Conservation (phyloP, 169 alveolate genomes). For the Theileria orientalis region DNA sequence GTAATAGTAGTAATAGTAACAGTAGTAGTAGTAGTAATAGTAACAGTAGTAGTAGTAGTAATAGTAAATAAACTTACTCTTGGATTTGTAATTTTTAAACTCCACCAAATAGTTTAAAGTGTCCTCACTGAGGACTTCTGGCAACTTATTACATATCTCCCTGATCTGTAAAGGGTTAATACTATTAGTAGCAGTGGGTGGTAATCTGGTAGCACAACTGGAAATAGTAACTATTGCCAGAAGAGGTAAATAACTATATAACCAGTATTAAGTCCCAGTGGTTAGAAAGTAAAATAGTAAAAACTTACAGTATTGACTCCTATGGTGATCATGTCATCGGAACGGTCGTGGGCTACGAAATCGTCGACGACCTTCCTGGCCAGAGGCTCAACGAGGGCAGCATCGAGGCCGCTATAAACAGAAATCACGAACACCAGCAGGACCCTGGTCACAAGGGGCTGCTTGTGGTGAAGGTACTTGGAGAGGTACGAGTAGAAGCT, state of each 20-base stretch:
- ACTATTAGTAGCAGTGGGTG: background rate
- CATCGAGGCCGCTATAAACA: constrained; percentile 83
- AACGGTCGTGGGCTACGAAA: constrained; percentile 51
- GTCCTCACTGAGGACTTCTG: constrained; percentile 77
- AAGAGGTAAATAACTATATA: background rate
- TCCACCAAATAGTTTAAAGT: constrained; percentile 70
- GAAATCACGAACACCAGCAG: constrained; percentile 86
- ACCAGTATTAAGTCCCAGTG: background rate
- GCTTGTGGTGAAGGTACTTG: constrained; percentile 81
- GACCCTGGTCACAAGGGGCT: constrained; percentile 80
- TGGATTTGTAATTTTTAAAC: constrained; percentile 79
- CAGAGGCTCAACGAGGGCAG: constrained; percentile 80
- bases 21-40: constrained; percentile 82
- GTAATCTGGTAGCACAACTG: background rate
- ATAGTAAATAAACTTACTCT: constrained; percentile 33
- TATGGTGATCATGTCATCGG: constrained; percentile 47
- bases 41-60: constrained; percentile 38
- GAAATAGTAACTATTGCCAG: background rate
- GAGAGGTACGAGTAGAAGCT: constrained; percentile 46
- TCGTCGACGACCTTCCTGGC: constrained; percentile 45
- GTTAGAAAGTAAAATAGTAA: background rate
- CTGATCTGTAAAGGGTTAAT: constrained; percentile 71
- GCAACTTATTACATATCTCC: constrained; percentile 83
- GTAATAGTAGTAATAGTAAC: constrained; percentile 80
- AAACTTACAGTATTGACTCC: constrained; percentile 51